Percentiles rank a stretch among this genome's conserved stretches.
Evolutionary conservation across 2,329 filamentous ascomycete genomes (phyloP).

Genomic region (Alternaria sp.): DNA sequence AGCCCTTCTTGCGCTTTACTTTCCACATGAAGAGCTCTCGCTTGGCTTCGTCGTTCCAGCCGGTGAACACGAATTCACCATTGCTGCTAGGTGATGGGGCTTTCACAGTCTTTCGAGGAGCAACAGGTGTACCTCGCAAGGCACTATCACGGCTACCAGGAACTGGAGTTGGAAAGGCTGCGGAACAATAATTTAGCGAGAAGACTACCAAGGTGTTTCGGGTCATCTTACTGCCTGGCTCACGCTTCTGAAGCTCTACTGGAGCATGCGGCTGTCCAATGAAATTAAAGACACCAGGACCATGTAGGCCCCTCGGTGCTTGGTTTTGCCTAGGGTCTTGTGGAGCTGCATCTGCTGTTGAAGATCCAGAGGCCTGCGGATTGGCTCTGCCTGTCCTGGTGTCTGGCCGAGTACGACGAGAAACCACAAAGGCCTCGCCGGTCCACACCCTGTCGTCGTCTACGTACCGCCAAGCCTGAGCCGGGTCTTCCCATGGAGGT

Average conservation of each 20-base stretch:
- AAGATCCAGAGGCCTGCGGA: neutral
- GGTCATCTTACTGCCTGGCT: neutral
- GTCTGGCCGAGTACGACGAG: neutral
- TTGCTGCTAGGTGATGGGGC: neutral
- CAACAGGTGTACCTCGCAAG: neutral
- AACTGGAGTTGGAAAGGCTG: neutral
- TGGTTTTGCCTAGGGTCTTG: neutral
- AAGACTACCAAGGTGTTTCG: neutral
- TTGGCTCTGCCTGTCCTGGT: neutral
- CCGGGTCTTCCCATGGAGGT: neutral
- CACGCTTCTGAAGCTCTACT: neutral
- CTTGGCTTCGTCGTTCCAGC: constrained; percentile 9
- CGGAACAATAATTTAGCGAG: neutral
- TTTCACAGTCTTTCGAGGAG: neutral
- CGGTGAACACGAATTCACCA: neutral
- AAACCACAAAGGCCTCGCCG: neutral
- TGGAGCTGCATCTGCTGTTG: neutral
- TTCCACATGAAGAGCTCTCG: constrained; percentile 5
- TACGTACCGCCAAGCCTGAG: neutral
- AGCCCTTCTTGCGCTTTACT: constrained; percentile 2
- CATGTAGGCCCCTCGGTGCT: too few species aligned
- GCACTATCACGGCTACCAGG: neutral
- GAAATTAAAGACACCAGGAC: neutral
- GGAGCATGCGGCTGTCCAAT: neutral
- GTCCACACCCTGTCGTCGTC: neutral